Conservation (phyloP, 2,329 filamentous ascomycete genomes). For the Aspergillus hiratsukae region DNA sequence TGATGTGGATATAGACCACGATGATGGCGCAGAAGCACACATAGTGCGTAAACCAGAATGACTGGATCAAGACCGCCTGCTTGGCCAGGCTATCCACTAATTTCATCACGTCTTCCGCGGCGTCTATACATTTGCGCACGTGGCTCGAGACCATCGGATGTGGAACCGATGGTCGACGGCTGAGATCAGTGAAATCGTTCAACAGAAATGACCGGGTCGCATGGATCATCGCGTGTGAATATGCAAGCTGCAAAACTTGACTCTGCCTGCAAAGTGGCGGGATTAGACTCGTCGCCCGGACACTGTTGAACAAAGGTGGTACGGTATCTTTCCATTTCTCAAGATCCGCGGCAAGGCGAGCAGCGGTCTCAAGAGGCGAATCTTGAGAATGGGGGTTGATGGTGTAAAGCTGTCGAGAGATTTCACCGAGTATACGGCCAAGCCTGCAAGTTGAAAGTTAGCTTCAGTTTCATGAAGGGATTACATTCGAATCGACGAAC, state of each 20-base stretch:
- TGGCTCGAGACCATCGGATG: conserved; percentile 32
- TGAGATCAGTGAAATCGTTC: conserved; percentile 34
- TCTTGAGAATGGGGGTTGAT: conserved; percentile 28
- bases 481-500: conserved; percentile 13
- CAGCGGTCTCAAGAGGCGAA: conserved; percentile 29
- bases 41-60: conserved; percentile 44
- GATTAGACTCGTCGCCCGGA: conserved; percentile 33
- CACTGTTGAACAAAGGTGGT: conserved; percentile 34
- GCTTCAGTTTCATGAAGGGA: background rate
- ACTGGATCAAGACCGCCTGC: conserved; percentile 34
- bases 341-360: conserved; percentile 31
- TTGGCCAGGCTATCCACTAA: conserved; percentile 33
- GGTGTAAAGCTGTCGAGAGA: conserved; percentile 44
- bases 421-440: conserved; percentile 47
- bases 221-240: conserved; percentile 37
- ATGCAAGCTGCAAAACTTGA: conserved; percentile 36
- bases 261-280: conserved; percentile 36
- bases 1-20: conserved; percentile 41
- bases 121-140: conserved; percentile 41
- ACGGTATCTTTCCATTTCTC: conserved; percentile 35
- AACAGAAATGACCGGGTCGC: conserved; percentile 35
- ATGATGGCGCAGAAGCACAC: conserved; percentile 41
- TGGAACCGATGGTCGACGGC: conserved; percentile 25
- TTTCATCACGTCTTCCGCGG: conserved; percentile 38
- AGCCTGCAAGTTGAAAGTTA: conserved; percentile 30